Percentiles rank a stretch among this genome's conserved stretches.
phyloP scores from a whole-genome alignment of 2,329 filamentous ascomycete genomes.

The Pestalotiopsis fici region DNA sequence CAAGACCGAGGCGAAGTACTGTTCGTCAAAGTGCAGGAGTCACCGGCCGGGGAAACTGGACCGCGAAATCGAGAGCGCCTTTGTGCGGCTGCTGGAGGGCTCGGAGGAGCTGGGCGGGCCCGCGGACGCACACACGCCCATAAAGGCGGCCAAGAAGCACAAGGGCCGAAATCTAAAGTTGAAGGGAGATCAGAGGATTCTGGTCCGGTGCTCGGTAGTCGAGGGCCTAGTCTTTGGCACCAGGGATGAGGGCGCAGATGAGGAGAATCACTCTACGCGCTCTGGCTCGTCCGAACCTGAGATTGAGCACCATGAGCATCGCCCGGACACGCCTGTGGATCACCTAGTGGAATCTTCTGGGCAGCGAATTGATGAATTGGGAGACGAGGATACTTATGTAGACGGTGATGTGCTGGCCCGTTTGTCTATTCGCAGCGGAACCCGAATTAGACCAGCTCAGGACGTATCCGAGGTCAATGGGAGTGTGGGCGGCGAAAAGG shows the following conservation, averaged over 20 bases:
- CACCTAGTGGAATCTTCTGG: neutral
- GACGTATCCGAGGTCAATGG: slow-evolving; percentile 52
- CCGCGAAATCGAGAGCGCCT: slow-evolving; percentile 51
- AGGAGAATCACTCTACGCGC: neutral
- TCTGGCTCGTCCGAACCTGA: slow-evolving; percentile 7
- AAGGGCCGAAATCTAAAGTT: slow-evolving; percentile 27
- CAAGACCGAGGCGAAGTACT: slow-evolving; percentile 47
- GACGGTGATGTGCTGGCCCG: slow-evolving; percentile 25
- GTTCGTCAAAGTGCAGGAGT: slow-evolving; percentile 54
- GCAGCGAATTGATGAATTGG: neutral
- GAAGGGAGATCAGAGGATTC: slow-evolving; percentile 52
- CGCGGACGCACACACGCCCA: neutral
- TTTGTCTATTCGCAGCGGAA: slow-evolving; percentile 37
- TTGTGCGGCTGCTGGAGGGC: slow-evolving; percentile 37
- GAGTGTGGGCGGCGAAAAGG: slow-evolving; percentile 57
- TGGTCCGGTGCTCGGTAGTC: slow-evolving; percentile 50
- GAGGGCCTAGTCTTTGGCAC: slow-evolving; percentile 50
- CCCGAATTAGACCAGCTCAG: slow-evolving; percentile 36
- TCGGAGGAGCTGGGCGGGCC: slow-evolving; percentile 2
- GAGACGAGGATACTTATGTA: neutral
- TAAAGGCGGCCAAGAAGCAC: slow-evolving; percentile 22
- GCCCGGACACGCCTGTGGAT: neutral
- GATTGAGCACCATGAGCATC: slow-evolving; percentile 9
- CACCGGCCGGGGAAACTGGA: slow-evolving; percentile 52
- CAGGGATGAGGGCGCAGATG: slow-evolving; percentile 36